Evolutionary conservation across 352 stramenopile genomes (phyloP), one percentile per base, ranked within the genome.

Genomic region (Globisporangium parvum): DNA sequence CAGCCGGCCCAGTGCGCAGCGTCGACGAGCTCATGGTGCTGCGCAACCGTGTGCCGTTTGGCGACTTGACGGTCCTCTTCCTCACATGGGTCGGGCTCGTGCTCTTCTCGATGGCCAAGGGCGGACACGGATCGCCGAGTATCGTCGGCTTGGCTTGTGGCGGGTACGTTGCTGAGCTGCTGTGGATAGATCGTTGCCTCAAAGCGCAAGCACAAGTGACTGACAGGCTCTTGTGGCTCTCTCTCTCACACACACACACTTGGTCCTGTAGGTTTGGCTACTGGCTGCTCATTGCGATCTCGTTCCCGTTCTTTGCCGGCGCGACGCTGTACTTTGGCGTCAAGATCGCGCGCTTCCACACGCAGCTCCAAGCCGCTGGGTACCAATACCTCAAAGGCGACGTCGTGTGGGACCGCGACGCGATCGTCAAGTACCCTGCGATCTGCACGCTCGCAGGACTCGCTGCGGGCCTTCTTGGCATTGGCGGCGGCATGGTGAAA

Each of bases 361-460:
- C 65, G 21, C 76, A 86, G 49, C 55, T 91, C 50, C 69, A 87
- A 55, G 63, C 67, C 9, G 87, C 66, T 0, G 80, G 82, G 10
- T 98, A 97, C 64, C 69, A 87, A n/a, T 98, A 98, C 66, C 68
- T 88, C n/a, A 86, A 97, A 60, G 96, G 95, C 17, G 96, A 99
- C 67, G 94, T 99, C 56, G 59, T 96, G 55, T 99, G 96, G 96
- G 85, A 94, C 60, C 75, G 73, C 31, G 66, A 79, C n/a, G 78
- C 89, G 6, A 95, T 96, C 0, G 60, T 98, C 46, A 83, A 84
- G 65, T 91, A 91, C 60, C 84, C 84, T 8, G 70, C 71, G 28
- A 37, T 93, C 1, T 93, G 84, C 47, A 88, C 80, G 50, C 69
- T 75, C 8, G 84, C 84, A 15, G 84, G 84, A 4, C 62, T 91